Evolutionary conservation across 1,139 yeast species (phyloP).

Genomic region (Zygosaccharomyces sapae): DNA sequence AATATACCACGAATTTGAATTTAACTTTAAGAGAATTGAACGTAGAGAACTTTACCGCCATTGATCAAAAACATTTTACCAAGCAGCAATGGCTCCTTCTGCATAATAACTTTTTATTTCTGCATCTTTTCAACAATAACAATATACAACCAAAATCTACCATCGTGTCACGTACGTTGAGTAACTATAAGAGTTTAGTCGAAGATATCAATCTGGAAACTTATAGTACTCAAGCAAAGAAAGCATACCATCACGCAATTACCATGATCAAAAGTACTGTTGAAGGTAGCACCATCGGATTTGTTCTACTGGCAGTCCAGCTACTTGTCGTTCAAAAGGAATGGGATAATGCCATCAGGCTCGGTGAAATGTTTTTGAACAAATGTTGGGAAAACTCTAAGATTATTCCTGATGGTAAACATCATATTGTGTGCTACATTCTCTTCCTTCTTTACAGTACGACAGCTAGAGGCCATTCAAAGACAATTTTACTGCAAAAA

Average conservation of each 20-base stretch:
- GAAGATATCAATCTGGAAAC: slow-evolving; percentile 30
- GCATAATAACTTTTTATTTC: slow-evolving; percentile 21
- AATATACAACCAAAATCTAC: slow-evolving; percentile 19
- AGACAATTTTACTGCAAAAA: slow-evolving; percentile 18
- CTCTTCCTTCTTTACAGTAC: slow-evolving; percentile 28
- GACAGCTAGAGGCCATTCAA: slow-evolving; percentile 24
- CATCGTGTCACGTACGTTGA: slow-evolving; percentile 23
- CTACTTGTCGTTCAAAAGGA: slow-evolving; percentile 27
- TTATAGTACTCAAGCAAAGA: slow-evolving; percentile 32
- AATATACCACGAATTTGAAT: slow-evolving; percentile 29
- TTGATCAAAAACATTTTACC: slow-evolving; percentile 25
- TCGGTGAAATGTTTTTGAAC: slow-evolving; percentile 27
- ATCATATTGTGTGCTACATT: slow-evolving; percentile 21
- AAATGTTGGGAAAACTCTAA: slow-evolving; percentile 8
- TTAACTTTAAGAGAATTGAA: slow-evolving; percentile 36
- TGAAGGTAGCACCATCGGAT: slow-evolving; percentile 24
- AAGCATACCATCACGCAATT: slow-evolving; percentile 23
- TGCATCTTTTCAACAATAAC: slow-evolving; percentile 29
- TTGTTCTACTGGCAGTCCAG: slow-evolving; percentile 28
- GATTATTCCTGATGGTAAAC: slow-evolving; percentile 4
- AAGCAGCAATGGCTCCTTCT: slow-evolving; percentile 28
- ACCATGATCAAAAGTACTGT: slow-evolving; percentile 20
- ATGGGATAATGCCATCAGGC: slow-evolving; percentile 30
- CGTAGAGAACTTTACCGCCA: slow-evolving; percentile 22
- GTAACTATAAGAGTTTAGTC: slow-evolving; percentile 25